Evolutionary conservation across 2,329 filamentous ascomycete species (phyloP).

Genomic region (Aspergillus sp.): DNA sequence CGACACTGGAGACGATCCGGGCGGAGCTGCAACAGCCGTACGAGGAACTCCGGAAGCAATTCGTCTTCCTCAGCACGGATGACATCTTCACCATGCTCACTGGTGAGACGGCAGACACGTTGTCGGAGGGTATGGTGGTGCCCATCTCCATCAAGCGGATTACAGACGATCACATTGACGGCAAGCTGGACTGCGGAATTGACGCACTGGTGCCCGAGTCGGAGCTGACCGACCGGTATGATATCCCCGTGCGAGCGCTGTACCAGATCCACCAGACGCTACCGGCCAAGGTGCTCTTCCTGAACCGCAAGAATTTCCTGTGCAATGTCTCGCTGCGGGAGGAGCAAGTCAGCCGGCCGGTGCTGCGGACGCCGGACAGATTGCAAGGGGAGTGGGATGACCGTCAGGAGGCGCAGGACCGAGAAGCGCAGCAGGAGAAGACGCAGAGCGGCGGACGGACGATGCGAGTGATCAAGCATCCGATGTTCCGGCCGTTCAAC

Average conservation of each 20-base stretch:
- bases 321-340: conserved; percentile 84
- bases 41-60: conserved; percentile 86
- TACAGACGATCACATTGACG: conserved; percentile 90
- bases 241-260: conserved; percentile 69
- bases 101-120: conserved; percentile 81
- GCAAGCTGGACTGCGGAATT: conserved; percentile 89
- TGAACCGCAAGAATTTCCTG: conserved; percentile 83
- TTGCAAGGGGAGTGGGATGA: conserved; percentile 85
- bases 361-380: conserved; percentile 69
- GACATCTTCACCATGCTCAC: conserved; percentile 97
- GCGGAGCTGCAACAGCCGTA: conserved; percentile 91
- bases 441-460: conserved; percentile 81
- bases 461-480: conserved; percentile 95
- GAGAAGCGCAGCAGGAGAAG: conserved; percentile 80
- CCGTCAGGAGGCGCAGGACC: conserved; percentile 75
- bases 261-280: conserved; percentile 80
- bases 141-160: conserved; percentile 85
- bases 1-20: conserved; percentile 93
- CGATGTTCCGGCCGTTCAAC: conserved; percentile 92
- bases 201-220: conserved; percentile 83
- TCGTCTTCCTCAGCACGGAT: conserved; percentile 67
- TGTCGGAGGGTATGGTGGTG: conserved; percentile 88
- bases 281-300: conserved; percentile 81
- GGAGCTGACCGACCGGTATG: conserved; percentile 73
- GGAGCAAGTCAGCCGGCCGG: conserved; percentile 73